A percentile compares a stretch with the other conserved stretches of the same genome.
Conservation (phyloP, 352 stramenopile species). For the Globisporangium spinosum region DNA sequence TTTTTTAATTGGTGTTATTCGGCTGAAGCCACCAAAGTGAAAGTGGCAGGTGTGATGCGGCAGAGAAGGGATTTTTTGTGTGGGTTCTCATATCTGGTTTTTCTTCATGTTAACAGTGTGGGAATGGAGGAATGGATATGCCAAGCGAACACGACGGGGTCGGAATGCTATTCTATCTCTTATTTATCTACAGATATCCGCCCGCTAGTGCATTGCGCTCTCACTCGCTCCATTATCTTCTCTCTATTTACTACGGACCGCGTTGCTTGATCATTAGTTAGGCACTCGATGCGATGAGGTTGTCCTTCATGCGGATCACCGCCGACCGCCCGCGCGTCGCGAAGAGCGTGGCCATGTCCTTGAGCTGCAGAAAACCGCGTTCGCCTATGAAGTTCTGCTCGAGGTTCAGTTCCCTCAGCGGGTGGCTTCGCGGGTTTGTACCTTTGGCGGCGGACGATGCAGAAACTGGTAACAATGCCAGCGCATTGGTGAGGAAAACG, state of each 20-base stretch:
- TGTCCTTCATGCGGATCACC: constrained; percentile 33
- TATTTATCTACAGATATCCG: constrained; percentile 5
- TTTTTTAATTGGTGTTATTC: neutral
- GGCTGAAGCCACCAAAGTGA: constrained; percentile 7
- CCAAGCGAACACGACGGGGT: neutral
- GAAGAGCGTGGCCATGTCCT: constrained; percentile 31
- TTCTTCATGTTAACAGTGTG: neutral
- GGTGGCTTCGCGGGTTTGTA: neutral
- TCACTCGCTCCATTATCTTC: neutral
- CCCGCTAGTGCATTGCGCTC: neutral
- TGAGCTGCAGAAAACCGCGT: constrained; percentile 37
- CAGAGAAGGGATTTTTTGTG: constrained; percentile 2
- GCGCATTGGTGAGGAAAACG: constrained; percentile 32
- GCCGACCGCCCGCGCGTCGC: constrained; percentile 20
- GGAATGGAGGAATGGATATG: neutral
- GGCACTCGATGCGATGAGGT: constrained; percentile 21
- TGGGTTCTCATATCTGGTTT: constrained; percentile 9
- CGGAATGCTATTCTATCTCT: constrained; percentile 2
- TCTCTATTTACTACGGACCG: neutral
- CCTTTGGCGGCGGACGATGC: constrained; percentile 14
- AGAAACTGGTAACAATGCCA: constrained; percentile 1
- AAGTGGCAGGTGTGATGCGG: neutral
- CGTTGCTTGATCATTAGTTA: neutral
- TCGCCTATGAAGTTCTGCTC: constrained; percentile 63
- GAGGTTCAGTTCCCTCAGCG: constrained; percentile 26